Base-by-base conservation (phyloP, 441 rosid species). In the Macaranga tanarius region DNA sequence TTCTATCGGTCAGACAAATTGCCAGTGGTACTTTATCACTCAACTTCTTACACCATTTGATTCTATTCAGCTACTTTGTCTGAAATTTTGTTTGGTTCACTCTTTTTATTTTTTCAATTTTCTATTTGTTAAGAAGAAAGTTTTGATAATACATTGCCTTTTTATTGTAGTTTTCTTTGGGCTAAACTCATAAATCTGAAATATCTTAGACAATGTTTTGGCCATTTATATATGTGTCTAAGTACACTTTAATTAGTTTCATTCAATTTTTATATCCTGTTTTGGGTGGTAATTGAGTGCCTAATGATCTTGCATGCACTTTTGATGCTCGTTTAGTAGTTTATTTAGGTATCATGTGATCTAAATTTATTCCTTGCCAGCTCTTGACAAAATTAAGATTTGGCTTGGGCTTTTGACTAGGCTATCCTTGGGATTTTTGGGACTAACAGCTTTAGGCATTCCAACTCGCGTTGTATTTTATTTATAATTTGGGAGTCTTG, bases 1-100 rank as follows among this genome's bases (percentile, higher is more conserved):
- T 70, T 80, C 86, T 52, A 87, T 95, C 68, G 92, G 86, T 75
- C 92, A 87, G 70, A 71, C 86, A 48, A 78, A 90, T 84, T 88
- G 95, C 78, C 80, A 82, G 70, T 95, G 99, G 99, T 95, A 95
- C 16, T 20, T 67, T 72, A 51, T 47, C 22, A 26, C 76, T 74
- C 75, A 60, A 73, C 58, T 70, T 66, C 57, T 60, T 58, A 7
- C 47, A 9, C 60, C 6, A 1, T 55, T 67, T 42, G 45, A 48
- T 20, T 44, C 38, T 31, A 28, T 48, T 19, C 38, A 34, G 7
- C 34, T 4, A 44, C 7, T 10, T 3, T 2, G 2, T 22, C 48
- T 7, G 12, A 34, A 34, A 34, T 34, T 34, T 63, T 23, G 55
- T 57, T 51, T 50, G 26, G 16, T 69, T 22, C 57, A 3, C 22